Evolutionary conservation across 2,329 filamentous ascomycete genomes (phyloP).

Genomic region (Paecilomyces dactylethromorphus): DNA sequence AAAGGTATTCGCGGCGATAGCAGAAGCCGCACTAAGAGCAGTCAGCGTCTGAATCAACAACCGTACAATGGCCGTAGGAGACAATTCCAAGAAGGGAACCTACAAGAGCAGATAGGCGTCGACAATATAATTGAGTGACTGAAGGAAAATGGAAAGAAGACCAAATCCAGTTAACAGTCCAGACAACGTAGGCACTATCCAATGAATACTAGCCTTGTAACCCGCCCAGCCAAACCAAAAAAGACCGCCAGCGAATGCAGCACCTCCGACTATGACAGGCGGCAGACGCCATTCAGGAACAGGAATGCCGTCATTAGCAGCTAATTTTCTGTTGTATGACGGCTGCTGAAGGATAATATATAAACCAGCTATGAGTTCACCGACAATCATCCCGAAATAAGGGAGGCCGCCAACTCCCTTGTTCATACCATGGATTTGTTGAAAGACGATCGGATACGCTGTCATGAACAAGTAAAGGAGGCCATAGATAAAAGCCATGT

Average conservation of each 20-base stretch:
- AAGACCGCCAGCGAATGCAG: constrained; percentile 37
- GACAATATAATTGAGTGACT: constrained; percentile 41
- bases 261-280: constrained; percentile 41
- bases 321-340: constrained; percentile 31
- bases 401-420: constrained; percentile 37
- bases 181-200: constrained; percentile 35
- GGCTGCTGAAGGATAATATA: constrained; percentile 34
- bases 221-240: constrained; percentile 41
- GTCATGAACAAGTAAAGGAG: constrained; percentile 33
- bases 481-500: constrained; percentile 30
- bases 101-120: constrained; percentile 27
- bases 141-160: constrained; percentile 43
- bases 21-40: constrained; percentile 38
- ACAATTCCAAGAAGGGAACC: constrained; percentile 1
- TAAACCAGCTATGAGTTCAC: constrained; percentile 18
- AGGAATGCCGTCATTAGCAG: constrained; percentile 22
- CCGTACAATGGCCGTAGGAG: neutral
- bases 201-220: constrained; percentile 25
- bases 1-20: constrained; percentile 46
- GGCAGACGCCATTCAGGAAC: constrained; percentile 40
- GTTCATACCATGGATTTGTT: constrained; percentile 30
- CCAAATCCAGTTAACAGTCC: constrained; percentile 42
- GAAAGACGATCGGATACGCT: constrained; percentile 41
- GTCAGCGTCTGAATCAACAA: neutral
- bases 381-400: constrained; percentile 27